A percentile compares a stretch with the other conserved stretches of the same genome.
These are phyloP conservation scores for Pythium insidiosum DNA, from an alignment of 352 stramenopile genomes.

Conservation along the genomic window DNA sequence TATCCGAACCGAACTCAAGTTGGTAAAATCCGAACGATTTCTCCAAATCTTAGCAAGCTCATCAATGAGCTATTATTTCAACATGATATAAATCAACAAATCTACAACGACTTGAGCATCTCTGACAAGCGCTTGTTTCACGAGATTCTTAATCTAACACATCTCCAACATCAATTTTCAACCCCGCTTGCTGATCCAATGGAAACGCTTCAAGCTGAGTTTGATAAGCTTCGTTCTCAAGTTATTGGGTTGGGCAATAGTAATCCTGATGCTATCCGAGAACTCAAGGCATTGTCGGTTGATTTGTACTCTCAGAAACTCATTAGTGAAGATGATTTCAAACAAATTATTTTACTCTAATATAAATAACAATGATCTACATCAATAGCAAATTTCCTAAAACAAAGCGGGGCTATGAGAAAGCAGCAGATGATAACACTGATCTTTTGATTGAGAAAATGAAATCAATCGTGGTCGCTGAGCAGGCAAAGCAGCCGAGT, in stretches of 20 bases:
- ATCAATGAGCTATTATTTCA: constrained; percentile 10
- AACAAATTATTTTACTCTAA: constrained; percentile 2
- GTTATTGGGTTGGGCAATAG: constrained; percentile 4
- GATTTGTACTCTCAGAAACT: constrained; percentile 9
- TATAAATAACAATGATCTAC: not conserved
- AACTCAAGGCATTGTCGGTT: constrained; percentile 4
- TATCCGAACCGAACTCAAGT: constrained; percentile 5
- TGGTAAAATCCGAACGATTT: not conserved
- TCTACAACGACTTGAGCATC: constrained; percentile 3
- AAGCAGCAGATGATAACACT: no score
- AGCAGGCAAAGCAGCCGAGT: no score
- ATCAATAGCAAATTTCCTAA: not conserved
- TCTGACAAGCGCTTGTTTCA: constrained; percentile 2
- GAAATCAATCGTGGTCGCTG: no score
- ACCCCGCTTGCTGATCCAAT: not conserved
- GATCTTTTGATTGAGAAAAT: no score
- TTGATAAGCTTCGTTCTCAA: constrained; percentile 4
- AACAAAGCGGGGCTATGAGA: no score
- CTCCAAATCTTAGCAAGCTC: not conserved
- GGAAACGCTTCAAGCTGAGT: constrained; percentile 3
- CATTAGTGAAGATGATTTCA: constrained; percentile 5
- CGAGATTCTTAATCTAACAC: constrained; percentile 5
- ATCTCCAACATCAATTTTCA: constrained; percentile 2
- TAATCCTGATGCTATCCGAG: constrained; percentile 3
- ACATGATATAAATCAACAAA: constrained; percentile 3